Evolutionary conservation across 257 asterid genomes (phyloP).

Genomic region (Anisodus tanguticus): DNA sequence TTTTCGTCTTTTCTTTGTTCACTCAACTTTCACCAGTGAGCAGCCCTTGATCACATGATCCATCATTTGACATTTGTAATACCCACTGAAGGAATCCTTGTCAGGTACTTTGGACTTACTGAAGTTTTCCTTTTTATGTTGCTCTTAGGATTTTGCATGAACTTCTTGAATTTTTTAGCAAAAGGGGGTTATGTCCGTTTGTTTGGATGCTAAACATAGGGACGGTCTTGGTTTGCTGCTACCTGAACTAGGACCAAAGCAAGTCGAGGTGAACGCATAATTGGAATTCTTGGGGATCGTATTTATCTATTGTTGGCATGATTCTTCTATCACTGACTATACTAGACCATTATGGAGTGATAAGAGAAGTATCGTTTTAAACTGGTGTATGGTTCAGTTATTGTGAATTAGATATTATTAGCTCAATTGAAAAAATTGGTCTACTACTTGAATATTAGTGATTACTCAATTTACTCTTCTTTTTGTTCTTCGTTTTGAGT

Average conservation of each 20-base stretch:
- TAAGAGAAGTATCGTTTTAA: slow-evolving; percentile 4
- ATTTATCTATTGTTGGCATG: slow-evolving; percentile 27
- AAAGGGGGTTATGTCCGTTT: no score
- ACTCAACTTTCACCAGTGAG: no score
- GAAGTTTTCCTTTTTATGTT: no score
- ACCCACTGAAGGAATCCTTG: no score
- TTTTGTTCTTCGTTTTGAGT: not conserved
- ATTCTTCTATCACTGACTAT: slow-evolving; percentile 21
- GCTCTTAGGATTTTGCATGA: no score
- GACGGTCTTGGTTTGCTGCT: slow-evolving; percentile 52
- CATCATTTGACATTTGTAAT: no score
- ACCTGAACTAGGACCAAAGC: slow-evolving; percentile 56
- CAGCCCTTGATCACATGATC: no score
- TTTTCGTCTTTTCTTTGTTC: no score
- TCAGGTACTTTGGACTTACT: no score
- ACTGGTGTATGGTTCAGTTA: not conserved
- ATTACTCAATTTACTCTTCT: slow-evolving; percentile 13
- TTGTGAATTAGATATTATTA: not conserved
- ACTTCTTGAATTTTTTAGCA: no score
- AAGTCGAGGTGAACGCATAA: slow-evolving; percentile 75
- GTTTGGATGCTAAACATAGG: slow-evolving; percentile 31
- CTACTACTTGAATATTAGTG: not conserved
- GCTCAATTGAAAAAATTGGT: not conserved
- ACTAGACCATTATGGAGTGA: slow-evolving; percentile 17
- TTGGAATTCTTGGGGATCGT: slow-evolving; percentile 23